Evolutionary conservation across 768 basidiomycete species (phyloP).

Genomic region (Mycena vitilis): DNA sequence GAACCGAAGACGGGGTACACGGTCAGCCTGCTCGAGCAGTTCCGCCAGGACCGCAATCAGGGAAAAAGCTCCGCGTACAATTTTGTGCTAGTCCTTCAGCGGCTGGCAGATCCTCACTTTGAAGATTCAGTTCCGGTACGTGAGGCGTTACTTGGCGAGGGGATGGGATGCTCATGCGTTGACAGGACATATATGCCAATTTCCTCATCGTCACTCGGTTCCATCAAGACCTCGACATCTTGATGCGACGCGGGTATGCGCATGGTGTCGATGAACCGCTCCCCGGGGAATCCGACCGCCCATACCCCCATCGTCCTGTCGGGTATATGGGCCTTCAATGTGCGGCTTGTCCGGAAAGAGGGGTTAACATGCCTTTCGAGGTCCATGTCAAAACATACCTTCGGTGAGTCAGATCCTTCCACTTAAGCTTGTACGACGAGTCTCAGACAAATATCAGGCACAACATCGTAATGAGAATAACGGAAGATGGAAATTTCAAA

Average conservation of each 20-base stretch:
- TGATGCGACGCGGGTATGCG: conserved; percentile 14
- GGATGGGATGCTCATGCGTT: not conserved
- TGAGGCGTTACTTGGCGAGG: not conserved
- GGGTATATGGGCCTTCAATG: conserved; percentile 14
- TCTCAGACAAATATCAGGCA: conserved; percentile 10
- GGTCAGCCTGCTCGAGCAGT: conserved; percentile 18
- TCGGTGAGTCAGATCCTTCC: conserved; percentile 11
- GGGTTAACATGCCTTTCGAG: conserved; percentile 19
- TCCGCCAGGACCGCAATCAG: conserved; percentile 19
- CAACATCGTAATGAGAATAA: not conserved
- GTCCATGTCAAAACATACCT: conserved; percentile 15
- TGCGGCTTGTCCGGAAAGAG: conserved; percentile 24
- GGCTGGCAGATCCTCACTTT: conserved; percentile 28
- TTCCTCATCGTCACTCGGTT: conserved; percentile 17
- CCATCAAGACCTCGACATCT: conserved; percentile 14
- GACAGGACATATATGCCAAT: conserved; percentile 23
- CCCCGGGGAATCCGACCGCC: conserved; percentile 15
- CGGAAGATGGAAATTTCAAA: conserved; percentile 26
- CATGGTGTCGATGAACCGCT: conserved; percentile 22
- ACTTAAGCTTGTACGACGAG: too few species aligned
- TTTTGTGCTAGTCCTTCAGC: conserved; percentile 25
- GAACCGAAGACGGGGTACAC: conserved; percentile 26
- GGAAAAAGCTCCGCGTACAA: conserved; percentile 27
- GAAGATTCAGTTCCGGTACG: conserved; percentile 19
- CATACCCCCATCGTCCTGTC: conserved; percentile 18